These are phyloP conservation scores for Tubosaeta sp. DNA, from an alignment of 768 basidiomycete species.

Conservation along the genomic window DNA sequence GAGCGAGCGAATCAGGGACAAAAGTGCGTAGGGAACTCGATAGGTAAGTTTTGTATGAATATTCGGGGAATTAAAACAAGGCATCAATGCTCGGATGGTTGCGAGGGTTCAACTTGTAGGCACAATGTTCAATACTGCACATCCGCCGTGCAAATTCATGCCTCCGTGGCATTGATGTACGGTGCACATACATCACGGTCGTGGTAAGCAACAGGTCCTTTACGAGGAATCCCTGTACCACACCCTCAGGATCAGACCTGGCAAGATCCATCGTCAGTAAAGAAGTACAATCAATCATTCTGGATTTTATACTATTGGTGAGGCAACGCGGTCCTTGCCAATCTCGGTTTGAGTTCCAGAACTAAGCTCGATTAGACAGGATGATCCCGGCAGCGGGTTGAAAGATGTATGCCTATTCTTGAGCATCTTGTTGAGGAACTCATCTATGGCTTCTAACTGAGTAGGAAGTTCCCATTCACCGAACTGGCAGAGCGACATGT, in stretches of 20 bases:
- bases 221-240: constrained; percentile 57
- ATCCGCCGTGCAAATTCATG: constrained; percentile 1
- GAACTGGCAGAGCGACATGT: constrained; percentile 52
- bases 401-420: constrained; percentile 54
- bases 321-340: constrained; percentile 31
- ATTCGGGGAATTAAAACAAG: neutral
- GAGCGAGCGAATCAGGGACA: neutral
- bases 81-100: neutral
- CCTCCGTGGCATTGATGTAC: constrained; percentile 31
- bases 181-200: constrained; percentile 61
- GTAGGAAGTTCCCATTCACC: constrained; percentile 64
- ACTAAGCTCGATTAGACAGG: constrained; percentile 30
- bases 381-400: neutral
- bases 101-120: neutral
- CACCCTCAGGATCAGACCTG: constrained; percentile 70
- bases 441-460: constrained; percentile 57
- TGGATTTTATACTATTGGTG: constrained; percentile 53
- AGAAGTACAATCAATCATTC: neutral
- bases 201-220: constrained; percentile 48
- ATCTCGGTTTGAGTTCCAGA: constrained; percentile 74
- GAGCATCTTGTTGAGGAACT: constrained; percentile 59
- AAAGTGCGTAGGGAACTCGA: neutral
- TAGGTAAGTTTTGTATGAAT: no score
- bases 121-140: neutral
- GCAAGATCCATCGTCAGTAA: neutral